Percentiles rank a stretch among this genome's conserved stretches.
Conservation (phyloP, 371 early-diverging fungal genomes). For the Lichtheimia hyalospora region DNA sequence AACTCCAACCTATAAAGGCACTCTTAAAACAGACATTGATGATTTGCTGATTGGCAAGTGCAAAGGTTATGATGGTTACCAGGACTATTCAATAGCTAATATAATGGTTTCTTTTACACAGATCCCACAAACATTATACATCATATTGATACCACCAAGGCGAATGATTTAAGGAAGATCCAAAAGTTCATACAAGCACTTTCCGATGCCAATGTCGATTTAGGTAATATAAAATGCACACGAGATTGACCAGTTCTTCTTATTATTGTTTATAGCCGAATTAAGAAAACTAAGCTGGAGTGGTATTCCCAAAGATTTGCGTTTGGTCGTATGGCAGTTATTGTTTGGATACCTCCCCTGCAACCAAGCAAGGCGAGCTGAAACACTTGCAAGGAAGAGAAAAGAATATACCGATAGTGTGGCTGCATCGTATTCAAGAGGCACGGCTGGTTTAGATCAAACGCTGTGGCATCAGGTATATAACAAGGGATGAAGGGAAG, state of each 20-base stretch:
- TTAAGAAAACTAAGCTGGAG: slow-evolving; percentile 86
- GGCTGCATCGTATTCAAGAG: slow-evolving; percentile 73
- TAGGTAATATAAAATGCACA: slow-evolving; percentile 44
- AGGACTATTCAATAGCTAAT: too few species aligned
- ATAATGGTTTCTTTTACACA: background rate
- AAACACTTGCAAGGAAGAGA: slow-evolving; percentile 82
- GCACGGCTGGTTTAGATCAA: slow-evolving; percentile 81
- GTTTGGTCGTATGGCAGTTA: slow-evolving; percentile 89
- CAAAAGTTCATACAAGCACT: slow-evolving; percentile 74
- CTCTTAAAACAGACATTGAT: too few species aligned
- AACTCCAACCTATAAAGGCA: too few species aligned
- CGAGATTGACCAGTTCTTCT: too few species aligned
- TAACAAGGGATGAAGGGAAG: too few species aligned
- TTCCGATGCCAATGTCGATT: slow-evolving; percentile 71
- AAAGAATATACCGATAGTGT: slow-evolving; percentile 89
- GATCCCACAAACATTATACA: slow-evolving; percentile 23
- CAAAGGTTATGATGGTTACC: background rate
- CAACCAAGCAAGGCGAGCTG: slow-evolving; percentile 80
- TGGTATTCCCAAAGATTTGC: slow-evolving; percentile 84
- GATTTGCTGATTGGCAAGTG: background rate
- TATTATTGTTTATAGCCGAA: slow-evolving; percentile 28
- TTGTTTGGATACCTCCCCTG: slow-evolving; percentile 89
- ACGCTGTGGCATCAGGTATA: slow-evolving; percentile 80
- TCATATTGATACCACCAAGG: slow-evolving; percentile 14
- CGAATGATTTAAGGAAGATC: slow-evolving; percentile 23